Percentiles rank a stretch among this genome's conserved stretches.
Conservation (phyloP, 2,329 filamentous ascomycete species). For the Ophiocordyceps camponoti-saundersi region DNA sequence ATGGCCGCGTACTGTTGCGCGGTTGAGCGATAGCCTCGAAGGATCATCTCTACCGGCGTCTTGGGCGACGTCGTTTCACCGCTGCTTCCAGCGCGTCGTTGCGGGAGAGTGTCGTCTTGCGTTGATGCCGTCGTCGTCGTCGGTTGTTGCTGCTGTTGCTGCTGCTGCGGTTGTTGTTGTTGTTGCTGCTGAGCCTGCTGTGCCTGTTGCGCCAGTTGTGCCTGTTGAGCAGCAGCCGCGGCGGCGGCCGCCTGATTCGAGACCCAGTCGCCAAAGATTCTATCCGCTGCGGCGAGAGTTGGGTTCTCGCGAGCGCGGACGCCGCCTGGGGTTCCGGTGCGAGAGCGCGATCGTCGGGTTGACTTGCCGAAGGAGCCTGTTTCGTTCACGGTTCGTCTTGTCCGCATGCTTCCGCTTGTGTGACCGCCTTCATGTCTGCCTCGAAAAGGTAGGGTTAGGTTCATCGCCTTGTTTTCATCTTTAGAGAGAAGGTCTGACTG, state of each 20-base stretch:
- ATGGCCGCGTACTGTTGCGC: constrained; percentile 72
- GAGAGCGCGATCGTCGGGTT: constrained; percentile 43
- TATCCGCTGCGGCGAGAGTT: constrained; percentile 43
- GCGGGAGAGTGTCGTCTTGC: neutral
- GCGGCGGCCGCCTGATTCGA: constrained; percentile 21
- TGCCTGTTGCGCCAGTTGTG: constrained; percentile 14
- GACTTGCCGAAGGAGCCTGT: constrained; percentile 51
- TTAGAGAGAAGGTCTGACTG: constrained; percentile 28
- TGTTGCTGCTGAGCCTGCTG: constrained; percentile 13
- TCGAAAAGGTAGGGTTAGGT: neutral
- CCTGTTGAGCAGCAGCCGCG: constrained; percentile 1
- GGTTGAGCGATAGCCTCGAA: constrained; percentile 59
- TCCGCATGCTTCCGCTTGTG: constrained; percentile 23
- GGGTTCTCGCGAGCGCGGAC: constrained; percentile 38
- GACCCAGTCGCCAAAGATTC: constrained; percentile 43
- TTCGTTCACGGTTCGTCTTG: constrained; percentile 37
- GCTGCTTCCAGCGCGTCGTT: neutral
- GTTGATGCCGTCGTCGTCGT: constrained; percentile 47
- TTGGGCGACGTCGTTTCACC: constrained; percentile 1
- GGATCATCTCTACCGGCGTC: constrained; percentile 56
- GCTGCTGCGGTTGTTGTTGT: constrained; percentile 38
- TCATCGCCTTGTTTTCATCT: neutral
- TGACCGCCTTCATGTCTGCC: constrained; percentile 33
- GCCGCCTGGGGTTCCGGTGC: constrained; percentile 36
- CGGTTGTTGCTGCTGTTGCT: constrained; percentile 9